A percentile compares a stretch with the other conserved stretches of the same genome.
Evolutionary conservation across 352 stramenopile genomes (phyloP).

Genomic region (Saprolegnia diclina): DNA sequence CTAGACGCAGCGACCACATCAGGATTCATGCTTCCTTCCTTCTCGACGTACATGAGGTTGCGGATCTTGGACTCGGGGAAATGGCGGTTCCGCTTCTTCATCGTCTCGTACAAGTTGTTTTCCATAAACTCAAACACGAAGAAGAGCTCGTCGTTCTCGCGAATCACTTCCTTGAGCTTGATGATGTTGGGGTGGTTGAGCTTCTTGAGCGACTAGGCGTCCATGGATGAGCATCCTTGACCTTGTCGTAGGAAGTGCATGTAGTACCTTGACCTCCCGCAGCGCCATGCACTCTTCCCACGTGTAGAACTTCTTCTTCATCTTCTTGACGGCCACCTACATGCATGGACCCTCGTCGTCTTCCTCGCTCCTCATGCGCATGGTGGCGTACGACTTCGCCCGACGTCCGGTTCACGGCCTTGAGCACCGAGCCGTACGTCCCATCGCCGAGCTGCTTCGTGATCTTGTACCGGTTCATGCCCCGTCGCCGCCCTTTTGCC

Average conservation of each 20-base stretch:
- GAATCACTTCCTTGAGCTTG: conserved; percentile 97
- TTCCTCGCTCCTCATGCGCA: background rate
- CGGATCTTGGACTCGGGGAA: conserved; percentile 93
- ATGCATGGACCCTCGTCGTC: conserved; percentile 15
- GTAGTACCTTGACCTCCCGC: conserved; percentile 91
- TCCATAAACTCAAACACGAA: conserved; percentile 99
- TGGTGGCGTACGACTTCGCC: conserved; percentile 83
- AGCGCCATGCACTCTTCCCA: conserved; percentile 96
- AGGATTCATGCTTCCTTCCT: too few species aligned
- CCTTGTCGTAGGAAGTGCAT: conserved; percentile 10
- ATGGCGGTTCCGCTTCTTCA: conserved; percentile 88
- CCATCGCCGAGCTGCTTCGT: conserved; percentile 94
- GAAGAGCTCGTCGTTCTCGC: conserved; percentile 95
- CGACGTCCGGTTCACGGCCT: conserved; percentile 90
- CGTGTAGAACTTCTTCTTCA: conserved; percentile 97
- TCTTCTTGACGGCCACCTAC: conserved; percentile 94
- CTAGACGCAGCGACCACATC: conserved; percentile 24
- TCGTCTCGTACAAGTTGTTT: conserved; percentile 96
- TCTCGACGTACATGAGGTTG: conserved; percentile 95
- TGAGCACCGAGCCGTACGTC: conserved; percentile 93
- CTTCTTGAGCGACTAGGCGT: conserved; percentile 86
- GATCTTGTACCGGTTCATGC: conserved; percentile 93
- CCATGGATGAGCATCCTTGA: conserved; percentile 11
- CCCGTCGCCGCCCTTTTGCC: conserved; percentile 15
- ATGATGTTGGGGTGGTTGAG: conserved; percentile 97